A percentile compares a stretch with the other conserved stretches of the same genome.
phyloP scores from a whole-genome alignment of 345 rosid genomes.

The Boechera divaricarpa region DNA sequence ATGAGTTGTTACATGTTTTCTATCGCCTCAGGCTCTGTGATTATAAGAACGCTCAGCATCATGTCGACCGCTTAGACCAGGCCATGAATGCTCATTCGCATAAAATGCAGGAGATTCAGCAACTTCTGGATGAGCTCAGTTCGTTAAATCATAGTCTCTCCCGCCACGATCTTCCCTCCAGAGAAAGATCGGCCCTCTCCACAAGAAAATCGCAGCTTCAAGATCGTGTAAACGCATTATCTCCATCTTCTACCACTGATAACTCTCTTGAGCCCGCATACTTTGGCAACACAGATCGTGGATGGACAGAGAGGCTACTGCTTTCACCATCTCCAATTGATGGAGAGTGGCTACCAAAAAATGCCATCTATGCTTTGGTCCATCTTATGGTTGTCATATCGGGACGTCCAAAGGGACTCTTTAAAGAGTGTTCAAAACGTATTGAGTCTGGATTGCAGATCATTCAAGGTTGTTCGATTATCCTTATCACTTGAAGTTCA shows the following conservation, averaged over 20 bases:
- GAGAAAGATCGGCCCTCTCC: conserved; percentile 68
- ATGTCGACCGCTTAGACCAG: conserved; percentile 85
- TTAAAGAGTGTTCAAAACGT: conserved; percentile 92
- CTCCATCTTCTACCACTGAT: conserved; percentile 44
- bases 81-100: conserved; percentile 81
- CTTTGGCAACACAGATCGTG: conserved; percentile 62
- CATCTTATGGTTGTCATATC: conserved; percentile 89
- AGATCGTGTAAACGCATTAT: conserved; percentile 53
- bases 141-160: conserved; percentile 76
- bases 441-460: conserved; percentile 82
- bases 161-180: conserved; percentile 61
- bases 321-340: conserved; percentile 87
- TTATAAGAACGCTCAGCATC: conserved; percentile 88
- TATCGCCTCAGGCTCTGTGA: conserved; percentile 83
- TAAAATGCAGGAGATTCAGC: conserved; percentile 55
- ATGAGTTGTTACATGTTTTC: conserved; percentile 87
- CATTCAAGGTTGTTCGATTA: conserved; percentile 62
- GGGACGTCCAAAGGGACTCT: conserved; percentile 94
- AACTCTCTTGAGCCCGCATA: conserved; percentile 64
- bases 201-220: conserved; percentile 61
- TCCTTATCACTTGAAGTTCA: background rate
- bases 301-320: conserved; percentile 70
- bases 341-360: conserved; percentile 96
- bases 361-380: conserved; percentile 85
- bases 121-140: conserved; percentile 63